A percentile compares a stretch with the other conserved stretches of the same genome.
phyloP scores from a whole-genome alignment of 305 asterid species.

The Solanum chacoense region DNA sequence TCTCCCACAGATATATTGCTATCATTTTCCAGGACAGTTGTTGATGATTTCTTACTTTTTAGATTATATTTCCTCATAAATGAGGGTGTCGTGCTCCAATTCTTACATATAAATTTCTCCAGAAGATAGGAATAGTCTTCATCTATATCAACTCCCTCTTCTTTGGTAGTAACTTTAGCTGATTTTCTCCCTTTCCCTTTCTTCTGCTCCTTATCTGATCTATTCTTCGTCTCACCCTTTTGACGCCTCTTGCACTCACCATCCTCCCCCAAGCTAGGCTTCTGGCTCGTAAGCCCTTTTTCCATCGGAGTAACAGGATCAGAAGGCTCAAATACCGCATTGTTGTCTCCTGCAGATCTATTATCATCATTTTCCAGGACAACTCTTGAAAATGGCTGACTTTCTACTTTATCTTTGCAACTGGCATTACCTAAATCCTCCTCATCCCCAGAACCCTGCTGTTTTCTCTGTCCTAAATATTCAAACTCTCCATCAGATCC shows the following conservation, averaged over 20 bases:
- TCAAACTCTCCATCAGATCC: neutral
- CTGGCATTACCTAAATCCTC: neutral
- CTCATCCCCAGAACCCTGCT: neutral
- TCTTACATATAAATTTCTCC: constrained; percentile 1
- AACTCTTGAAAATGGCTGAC: neutral
- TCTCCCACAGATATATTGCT: neutral
- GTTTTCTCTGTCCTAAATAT: neutral
- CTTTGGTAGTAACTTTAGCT: neutral
- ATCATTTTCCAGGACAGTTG: neutral
- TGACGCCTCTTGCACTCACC: neutral
- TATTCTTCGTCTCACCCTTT: neutral
- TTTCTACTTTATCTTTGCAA: neutral
- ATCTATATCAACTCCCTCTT: neutral
- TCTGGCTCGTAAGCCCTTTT: neutral
- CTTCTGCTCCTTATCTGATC: neutral
- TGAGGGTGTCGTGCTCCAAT: neutral
- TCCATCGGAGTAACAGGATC: neutral
- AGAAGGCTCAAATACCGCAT: neutral
- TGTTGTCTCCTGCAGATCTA: neutral
- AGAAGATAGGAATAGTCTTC: neutral
- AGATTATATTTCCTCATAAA: neutral
- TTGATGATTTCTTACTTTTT: neutral
- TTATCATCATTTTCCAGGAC: neutral
- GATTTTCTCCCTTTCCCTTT: neutral
- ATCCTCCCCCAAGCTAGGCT: neutral